Base-by-base conservation (phyloP, 176 grass and related monocot species). In the Rhynchospora breviuscula region DNA sequence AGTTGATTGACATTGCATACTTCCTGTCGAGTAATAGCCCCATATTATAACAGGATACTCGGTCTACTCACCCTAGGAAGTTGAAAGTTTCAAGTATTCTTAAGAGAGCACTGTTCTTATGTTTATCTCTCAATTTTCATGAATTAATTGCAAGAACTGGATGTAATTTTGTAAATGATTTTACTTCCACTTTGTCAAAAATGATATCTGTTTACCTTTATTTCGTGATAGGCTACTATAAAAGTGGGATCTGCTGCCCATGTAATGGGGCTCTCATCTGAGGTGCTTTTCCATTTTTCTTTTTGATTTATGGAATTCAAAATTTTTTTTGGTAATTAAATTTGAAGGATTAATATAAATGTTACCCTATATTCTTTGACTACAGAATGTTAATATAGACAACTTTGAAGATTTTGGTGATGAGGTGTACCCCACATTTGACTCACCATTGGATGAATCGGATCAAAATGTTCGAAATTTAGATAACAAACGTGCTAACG, bases 391-490 rank as follows among this genome's bases (percentile, higher is more conserved):
- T 72, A 78, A 88, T 71, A 49, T 88, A 61, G 72, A 90, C 18
- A 87, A 84, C 59, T 90, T 90, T 84, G 88, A 90, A 87, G 88
- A 90, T 46, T 79, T 86, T 14, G 48, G 75, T 17, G 70, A 90
- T 81, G 75, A 80, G 29, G 47, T 81, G 47, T 87, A 86, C 44
- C 81, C 88, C 61, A 83, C 62, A 84, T 59, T 84, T 72, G 88
- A 76, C 64, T 67, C 85, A 31, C 56, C 53, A 43, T 70, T 86
- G 69, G 7, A 35, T 11, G 79, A 89, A 80, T 84, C 88, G 47
- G 62, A 52, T 47, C 63, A 75, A 83, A 63, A 80, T 81, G 33
- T 8, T 87, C 61, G n/a, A 63, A 84, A 74, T 15, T 75, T 87
- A 59, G 31, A 81, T 67, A 57, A 62, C 67, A 77, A 60, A 58